Conservation (phyloP, 1,284 basidiomycete species). For the Cutaneotrichosporon arboriforme region DNA sequence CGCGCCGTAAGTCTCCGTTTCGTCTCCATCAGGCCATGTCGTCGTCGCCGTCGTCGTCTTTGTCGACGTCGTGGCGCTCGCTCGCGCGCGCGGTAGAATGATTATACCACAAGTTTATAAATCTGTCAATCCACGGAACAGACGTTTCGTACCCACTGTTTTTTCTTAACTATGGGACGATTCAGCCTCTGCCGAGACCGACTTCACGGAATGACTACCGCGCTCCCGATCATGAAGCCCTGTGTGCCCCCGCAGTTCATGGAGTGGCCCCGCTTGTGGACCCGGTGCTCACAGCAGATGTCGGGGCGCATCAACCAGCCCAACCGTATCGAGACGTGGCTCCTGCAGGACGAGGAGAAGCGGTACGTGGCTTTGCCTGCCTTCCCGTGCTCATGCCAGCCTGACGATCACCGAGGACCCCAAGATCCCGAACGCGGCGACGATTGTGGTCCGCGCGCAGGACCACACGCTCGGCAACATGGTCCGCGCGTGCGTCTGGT, state of each 20-base stretch:
- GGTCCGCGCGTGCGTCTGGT: conserved; percentile 72
- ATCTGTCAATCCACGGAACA: conserved; percentile 58
- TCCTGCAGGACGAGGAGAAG: conserved; percentile 88
- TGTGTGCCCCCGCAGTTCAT: too few species aligned
- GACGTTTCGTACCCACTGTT: too few species aligned
- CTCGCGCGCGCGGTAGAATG: conserved; percentile 25
- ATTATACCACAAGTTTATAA: conserved; percentile 44
- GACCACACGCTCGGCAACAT: conserved; percentile 97
- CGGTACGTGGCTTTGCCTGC: conserved; percentile 56
- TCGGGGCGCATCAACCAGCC: conserved; percentile 74
- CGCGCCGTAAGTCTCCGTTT: not conserved
- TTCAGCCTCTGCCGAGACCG: conserved; percentile 35
- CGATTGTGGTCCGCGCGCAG: conserved; percentile 88
- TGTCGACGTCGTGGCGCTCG: not conserved
- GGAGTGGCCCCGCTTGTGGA: conserved; percentile 19
- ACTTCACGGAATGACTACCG: conserved; percentile 26
- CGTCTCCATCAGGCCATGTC: too few species aligned
- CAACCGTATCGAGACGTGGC: conserved; percentile 70
- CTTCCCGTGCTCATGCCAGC: conserved; percentile 49
- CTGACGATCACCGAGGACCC: conserved; percentile 91
- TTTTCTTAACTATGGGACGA: conserved; percentile 16
- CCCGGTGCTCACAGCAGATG: conserved; percentile 15
- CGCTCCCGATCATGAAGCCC: too few species aligned
- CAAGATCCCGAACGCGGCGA: conserved; percentile 94
- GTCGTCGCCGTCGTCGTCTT: too few species aligned